phyloP scores from a whole-genome alignment of 1,139 yeast species.

The Nakaseomyces kungkrabaensis region DNA sequence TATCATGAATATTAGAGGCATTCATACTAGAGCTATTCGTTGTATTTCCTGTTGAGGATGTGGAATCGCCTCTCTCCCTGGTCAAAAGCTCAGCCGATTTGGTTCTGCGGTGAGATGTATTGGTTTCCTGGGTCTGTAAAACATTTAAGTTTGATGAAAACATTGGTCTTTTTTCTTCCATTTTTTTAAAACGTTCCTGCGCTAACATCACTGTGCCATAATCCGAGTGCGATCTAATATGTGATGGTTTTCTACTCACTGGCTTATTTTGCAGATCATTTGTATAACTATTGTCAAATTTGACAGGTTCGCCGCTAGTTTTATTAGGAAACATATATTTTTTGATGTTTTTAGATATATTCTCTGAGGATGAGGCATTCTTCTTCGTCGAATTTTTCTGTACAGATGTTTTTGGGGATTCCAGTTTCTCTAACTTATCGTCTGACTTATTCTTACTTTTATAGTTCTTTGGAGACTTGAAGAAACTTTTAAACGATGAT shows the following conservation, averaged over 20 bases:
- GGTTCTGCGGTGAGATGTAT: background rate
- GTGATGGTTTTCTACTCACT: background rate
- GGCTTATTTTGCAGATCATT: background rate
- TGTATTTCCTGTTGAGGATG: background rate
- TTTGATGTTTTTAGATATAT: background rate
- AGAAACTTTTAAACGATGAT: constrained; percentile 23
- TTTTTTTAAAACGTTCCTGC: background rate
- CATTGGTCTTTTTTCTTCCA: background rate
- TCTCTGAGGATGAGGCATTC: background rate
- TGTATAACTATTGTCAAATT: background rate
- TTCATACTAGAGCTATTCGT: no score
- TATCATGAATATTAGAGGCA: background rate
- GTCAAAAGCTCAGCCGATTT: background rate
- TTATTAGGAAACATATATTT: constrained; percentile 1
- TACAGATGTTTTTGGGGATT: constrained; percentile 3
- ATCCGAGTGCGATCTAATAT: background rate
- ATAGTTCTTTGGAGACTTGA: constrained; percentile 22
- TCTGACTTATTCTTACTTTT: constrained; percentile 4
- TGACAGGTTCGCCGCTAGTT: background rate
- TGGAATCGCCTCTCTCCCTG: background rate
- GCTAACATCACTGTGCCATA: background rate
- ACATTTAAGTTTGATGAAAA: background rate
- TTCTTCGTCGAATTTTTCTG: background rate
- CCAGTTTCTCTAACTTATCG: constrained; percentile 4
- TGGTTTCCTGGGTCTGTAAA: background rate